These are phyloP conservation scores for Lepidium didymum DNA, from an alignment of 345 rosid species.

Conservation along the genomic window DNA sequence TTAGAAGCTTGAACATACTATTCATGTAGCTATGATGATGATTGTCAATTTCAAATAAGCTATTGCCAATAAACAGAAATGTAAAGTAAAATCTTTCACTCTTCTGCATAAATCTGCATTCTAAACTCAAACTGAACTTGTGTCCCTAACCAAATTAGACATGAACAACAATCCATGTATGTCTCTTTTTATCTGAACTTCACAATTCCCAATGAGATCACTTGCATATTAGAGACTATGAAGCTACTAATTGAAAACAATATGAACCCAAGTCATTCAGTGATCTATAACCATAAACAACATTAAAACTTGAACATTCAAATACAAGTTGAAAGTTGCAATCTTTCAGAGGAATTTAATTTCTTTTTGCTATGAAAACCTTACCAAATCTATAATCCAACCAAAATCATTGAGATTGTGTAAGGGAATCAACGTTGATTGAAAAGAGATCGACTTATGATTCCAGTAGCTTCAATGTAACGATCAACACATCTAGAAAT, in stretches of 20 bases:
- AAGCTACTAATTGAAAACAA: not conserved
- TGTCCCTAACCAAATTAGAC: not conserved
- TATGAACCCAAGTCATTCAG: not conserved
- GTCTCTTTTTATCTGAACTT: not conserved
- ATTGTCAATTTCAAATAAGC: too few relatives aligned
- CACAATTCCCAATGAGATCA: not conserved
- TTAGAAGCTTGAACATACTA: too few relatives aligned
- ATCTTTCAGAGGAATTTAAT: not conserved
- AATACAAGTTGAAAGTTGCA: not conserved
- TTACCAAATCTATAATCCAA: not conserved
- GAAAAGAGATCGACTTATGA: constrained; percentile 64
- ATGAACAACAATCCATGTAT: not conserved
- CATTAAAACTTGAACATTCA: not conserved
- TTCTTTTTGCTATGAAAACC: not conserved
- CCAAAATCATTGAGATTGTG: not conserved
- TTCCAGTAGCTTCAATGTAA: constrained; percentile 89
- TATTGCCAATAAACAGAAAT: too few relatives aligned
- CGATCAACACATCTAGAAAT: constrained; percentile 95
- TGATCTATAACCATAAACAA: not conserved
- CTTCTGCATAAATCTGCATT: not conserved
- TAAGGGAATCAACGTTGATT: constrained; percentile 31
- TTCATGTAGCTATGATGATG: too few relatives aligned
- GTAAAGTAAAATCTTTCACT: too few relatives aligned
- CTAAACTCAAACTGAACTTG: not conserved
- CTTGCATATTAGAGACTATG: not conserved